A percentile compares a stretch with the other conserved stretches of the same genome.
Conservation (phyloP, 495 filamentous ascomycete species). For the Annulohypoxylon maeteangense region DNA sequence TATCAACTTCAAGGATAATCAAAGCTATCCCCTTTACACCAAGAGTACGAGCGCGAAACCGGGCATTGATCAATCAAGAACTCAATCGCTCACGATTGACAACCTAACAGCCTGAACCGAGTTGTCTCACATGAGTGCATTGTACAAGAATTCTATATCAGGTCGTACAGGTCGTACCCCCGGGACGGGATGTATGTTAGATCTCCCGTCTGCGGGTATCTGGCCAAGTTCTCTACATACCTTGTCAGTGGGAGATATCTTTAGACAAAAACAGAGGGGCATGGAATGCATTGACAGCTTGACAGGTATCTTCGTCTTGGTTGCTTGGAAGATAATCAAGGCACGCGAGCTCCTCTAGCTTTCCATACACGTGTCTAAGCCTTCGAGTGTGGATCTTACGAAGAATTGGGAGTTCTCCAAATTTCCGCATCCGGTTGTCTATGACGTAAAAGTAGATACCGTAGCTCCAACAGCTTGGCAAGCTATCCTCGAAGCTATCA, state of each 20-base stretch:
- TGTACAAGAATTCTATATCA: conserved; percentile 2
- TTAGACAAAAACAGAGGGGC: background rate
- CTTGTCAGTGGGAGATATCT: background rate
- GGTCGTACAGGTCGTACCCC: background rate
- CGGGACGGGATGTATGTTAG: background rate
- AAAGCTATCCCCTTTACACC: conserved; percentile 5
- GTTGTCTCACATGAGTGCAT: conserved; percentile 29
- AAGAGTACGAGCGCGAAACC: conserved; percentile 6
- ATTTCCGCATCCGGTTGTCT: conserved; percentile 41
- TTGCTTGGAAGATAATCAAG: background rate
- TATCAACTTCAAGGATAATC: conserved; percentile 16
- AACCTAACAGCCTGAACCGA: background rate
- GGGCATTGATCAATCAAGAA: conserved; percentile 8
- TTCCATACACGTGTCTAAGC: conserved; percentile 18
- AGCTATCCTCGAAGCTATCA: conserved; percentile 8
- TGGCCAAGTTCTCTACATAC: background rate
- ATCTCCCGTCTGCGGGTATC: conserved; percentile 14
- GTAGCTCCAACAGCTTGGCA: conserved; percentile 16
- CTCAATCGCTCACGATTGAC: background rate
- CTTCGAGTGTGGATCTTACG: conserved; percentile 7
- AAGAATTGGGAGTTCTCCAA: conserved; percentile 5
- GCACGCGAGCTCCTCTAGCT: conserved; percentile 15
- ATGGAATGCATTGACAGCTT: conserved; percentile 1
- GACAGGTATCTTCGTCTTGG: conserved; percentile 3
- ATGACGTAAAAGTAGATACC: conserved; percentile 35